Percentiles rank a stretch among this genome's conserved stretches.
These are phyloP conservation scores for Ceratocystis ficicola DNA, from an alignment of 2,329 filamentous ascomycete species.

Conservation along the genomic window DNA sequence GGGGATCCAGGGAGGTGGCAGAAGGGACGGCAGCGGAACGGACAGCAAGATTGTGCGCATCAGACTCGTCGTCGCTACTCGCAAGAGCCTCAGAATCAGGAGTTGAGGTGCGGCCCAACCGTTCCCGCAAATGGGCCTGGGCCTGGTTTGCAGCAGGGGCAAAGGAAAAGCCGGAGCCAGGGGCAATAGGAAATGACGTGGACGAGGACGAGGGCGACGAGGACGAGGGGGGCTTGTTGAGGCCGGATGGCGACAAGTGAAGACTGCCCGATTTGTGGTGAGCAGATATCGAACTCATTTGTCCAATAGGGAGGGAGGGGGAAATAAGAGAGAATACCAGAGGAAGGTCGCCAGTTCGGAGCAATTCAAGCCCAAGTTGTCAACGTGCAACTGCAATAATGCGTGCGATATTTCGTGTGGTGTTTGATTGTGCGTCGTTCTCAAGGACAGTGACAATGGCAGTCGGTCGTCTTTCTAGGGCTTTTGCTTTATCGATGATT, in stretches of 20 bases:
- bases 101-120: constrained; percentile 63
- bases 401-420: background rate
- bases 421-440: background rate
- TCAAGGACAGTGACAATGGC: background rate
- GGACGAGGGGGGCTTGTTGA: constrained; percentile 13
- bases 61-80: constrained; percentile 85
- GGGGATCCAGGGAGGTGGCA: background rate
- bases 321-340: background rate
- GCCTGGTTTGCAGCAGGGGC: constrained; percentile 40
- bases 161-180: constrained; percentile 15
- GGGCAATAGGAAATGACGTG: constrained; percentile 10
- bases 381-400: background rate
- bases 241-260: constrained; percentile 11
- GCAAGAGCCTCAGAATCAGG: constrained; percentile 88
- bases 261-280: constrained; percentile 15
- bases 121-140: constrained; percentile 55
- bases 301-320: constrained; percentile 3
- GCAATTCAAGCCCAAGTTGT: too few relatives aligned
- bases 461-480: background rate
- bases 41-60: constrained; percentile 35
- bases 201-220: constrained; percentile 2
- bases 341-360: too few relatives aligned
- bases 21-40: background rate
- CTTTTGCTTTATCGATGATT: background rate
- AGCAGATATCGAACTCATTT: constrained; percentile 19